Conservation (phyloP, 2,329 filamentous ascomycete genomes). For the Talaromyces sp. region DNA sequence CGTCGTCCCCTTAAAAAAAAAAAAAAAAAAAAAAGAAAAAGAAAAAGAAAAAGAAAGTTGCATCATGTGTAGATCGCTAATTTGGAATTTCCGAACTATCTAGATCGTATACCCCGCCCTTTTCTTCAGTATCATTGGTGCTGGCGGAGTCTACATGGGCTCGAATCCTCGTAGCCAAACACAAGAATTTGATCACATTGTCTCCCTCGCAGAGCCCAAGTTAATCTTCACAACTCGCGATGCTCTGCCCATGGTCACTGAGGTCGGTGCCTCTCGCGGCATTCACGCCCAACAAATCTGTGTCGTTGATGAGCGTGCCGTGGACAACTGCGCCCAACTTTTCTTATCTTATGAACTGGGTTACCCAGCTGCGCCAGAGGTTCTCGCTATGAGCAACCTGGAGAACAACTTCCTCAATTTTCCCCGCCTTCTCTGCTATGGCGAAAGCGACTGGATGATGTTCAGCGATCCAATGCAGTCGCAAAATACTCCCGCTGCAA, state of each 20-base stretch:
- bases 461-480: constrained; percentile 47
- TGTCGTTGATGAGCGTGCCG: constrained; percentile 37
- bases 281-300: constrained; percentile 39
- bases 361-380: constrained; percentile 21
- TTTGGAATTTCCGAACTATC: background rate
- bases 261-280: constrained; percentile 35
- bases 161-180: constrained; percentile 53
- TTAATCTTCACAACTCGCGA: constrained; percentile 49
- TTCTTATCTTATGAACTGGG: constrained; percentile 29
- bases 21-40: background rate
- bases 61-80: background rate
- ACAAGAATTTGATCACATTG: constrained; percentile 52
- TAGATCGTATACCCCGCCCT: constrained; percentile 45
- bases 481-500: constrained; percentile 54
- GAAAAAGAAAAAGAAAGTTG: background rate
- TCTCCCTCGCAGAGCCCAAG: constrained; percentile 48
- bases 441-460: constrained; percentile 52
- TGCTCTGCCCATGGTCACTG: constrained; percentile 40
- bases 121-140: constrained; percentile 47
- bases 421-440: constrained; percentile 46
- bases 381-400: constrained; percentile 7
- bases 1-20: too few relatives aligned
- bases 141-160: constrained; percentile 55
- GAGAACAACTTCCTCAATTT: constrained; percentile 26
- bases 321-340: constrained; percentile 34